phyloP scores from a whole-genome alignment of 805 yeast genomes.

The Nakazawaea laoshanensis region DNA sequence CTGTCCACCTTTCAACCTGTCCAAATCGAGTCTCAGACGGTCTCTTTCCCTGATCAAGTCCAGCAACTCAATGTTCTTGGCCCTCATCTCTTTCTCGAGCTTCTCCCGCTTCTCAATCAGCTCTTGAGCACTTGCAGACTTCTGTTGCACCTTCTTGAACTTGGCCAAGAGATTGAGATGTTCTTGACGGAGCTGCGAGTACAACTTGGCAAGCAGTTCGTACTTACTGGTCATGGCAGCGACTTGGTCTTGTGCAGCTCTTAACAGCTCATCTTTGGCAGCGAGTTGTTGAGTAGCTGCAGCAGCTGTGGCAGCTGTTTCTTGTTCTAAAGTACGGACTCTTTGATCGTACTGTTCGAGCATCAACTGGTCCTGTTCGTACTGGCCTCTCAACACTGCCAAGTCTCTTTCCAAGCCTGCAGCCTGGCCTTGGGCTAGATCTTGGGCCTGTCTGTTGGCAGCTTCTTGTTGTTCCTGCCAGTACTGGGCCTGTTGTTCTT shows the following conservation, averaged over 20 bases:
- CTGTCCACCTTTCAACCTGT: slow-evolving; percentile 55
- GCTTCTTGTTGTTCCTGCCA: slow-evolving; percentile 71
- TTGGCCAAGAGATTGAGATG: slow-evolving; percentile 72
- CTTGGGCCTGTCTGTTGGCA: slow-evolving; percentile 63
- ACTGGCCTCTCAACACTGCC: slow-evolving; percentile 65
- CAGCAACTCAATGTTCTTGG: slow-evolving; percentile 81
- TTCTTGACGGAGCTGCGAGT: slow-evolving; percentile 87
- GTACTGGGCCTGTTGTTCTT: slow-evolving; percentile 61
- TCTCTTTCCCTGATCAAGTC: slow-evolving; percentile 86
- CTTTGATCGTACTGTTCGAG: slow-evolving; percentile 82
- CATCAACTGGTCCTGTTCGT: slow-evolving; percentile 76
- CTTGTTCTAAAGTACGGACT: slow-evolving; percentile 74
- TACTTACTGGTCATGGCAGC: slow-evolving; percentile 77
- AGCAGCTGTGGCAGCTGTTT: slow-evolving; percentile 49
- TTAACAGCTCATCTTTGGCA: slow-evolving; percentile 67
- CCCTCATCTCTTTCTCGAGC: slow-evolving; percentile 72
- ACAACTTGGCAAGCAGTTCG: slow-evolving; percentile 81
- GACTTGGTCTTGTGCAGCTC: slow-evolving; percentile 64
- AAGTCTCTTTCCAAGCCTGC: slow-evolving; percentile 80
- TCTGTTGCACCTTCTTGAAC: slow-evolving; percentile 75
- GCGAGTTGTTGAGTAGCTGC: slow-evolving; percentile 67
- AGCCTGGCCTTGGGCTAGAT: slow-evolving; percentile 73
- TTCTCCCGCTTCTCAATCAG: slow-evolving; percentile 77
- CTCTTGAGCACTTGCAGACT: slow-evolving; percentile 85
- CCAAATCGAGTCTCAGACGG: slow-evolving; percentile 77